A percentile compares a stretch with the other conserved stretches of the same genome.
Conservation (phyloP, 169 alveolate species). For the Perkinsus olseni region DNA sequence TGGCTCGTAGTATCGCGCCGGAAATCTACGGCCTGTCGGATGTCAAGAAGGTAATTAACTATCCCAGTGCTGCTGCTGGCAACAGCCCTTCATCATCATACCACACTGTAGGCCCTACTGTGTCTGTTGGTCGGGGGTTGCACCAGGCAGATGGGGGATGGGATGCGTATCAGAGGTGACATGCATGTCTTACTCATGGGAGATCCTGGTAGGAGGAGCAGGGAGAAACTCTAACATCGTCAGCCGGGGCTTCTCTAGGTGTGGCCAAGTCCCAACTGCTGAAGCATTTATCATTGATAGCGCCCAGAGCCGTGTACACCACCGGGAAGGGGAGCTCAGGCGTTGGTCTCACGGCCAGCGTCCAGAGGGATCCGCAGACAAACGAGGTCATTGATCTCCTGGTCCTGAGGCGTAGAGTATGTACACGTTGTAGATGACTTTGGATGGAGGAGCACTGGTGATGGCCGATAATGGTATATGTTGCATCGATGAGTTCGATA, state of each 20-base stretch:
- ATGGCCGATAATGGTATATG: slow-evolving; percentile 94
- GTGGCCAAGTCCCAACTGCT: slow-evolving; percentile 94
- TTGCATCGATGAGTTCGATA: slow-evolving; percentile 97
- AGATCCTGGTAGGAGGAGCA: slow-evolving; percentile 88
- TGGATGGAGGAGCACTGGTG: slow-evolving; percentile 98
- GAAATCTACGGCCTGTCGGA: slow-evolving; percentile 93
- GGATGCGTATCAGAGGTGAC: slow-evolving; percentile 96
- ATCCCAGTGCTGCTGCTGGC: slow-evolving; percentile 66
- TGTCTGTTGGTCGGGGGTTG: slow-evolving; percentile 76
- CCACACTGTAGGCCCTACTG: slow-evolving; percentile 17
- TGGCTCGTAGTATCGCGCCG: slow-evolving; percentile 92
- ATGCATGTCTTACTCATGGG: slow-evolving; percentile 92
- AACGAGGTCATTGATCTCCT: slow-evolving; percentile 35
- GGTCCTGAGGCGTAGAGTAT: slow-evolving; percentile 8
- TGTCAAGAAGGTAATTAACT: slow-evolving; percentile 80
- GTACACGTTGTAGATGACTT: slow-evolving; percentile 53
- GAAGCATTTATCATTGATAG: slow-evolving; percentile 57
- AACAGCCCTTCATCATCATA: neutral
- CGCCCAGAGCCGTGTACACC: slow-evolving; percentile 86
- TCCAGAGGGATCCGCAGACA: slow-evolving; percentile 85
- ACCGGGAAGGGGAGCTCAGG: slow-evolving; percentile 93
- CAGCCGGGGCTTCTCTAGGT: slow-evolving; percentile 82
- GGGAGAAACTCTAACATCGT: slow-evolving; percentile 37
- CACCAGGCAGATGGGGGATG: slow-evolving; percentile 70
- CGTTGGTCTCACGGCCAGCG: slow-evolving; percentile 98